Evolutionary conservation across 2,329 filamentous ascomycete genomes (phyloP), one percentile per base, ranked within the genome.

Genomic region (Cladosporium cucumerinum): DNA sequence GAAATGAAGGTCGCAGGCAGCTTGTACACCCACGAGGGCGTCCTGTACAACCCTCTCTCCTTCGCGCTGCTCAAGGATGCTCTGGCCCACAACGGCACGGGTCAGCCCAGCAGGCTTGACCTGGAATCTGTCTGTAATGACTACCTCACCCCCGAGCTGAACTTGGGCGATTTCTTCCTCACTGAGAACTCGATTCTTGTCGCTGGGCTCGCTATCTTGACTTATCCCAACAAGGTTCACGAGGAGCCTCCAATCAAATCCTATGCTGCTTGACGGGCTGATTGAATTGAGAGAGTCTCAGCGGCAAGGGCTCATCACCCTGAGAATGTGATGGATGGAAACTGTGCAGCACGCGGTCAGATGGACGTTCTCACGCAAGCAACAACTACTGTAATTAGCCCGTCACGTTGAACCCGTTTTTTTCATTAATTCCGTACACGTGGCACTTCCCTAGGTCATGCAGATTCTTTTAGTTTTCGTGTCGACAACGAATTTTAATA

Each of bases 1-100:
- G 67, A 72, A 0, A 74, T 72, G 0, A 73, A 75, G 26, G 75
- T 76, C 0, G 82, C 79, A 0, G 82, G 81, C 2, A 71, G 73
- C 0, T 73, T 84, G 55, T 84, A 83, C 70, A 80, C 78, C 0
- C 84, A 86, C 66, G 82, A 84, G 65, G 80, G 79, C 3, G 75
- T 82, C 36, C 74, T 86, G 49, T 83, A 80, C 68, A 82, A 85
- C 66, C 78, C 81, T 0, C 72, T 85, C 26, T 76, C 77, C 0
- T 81, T 77, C 65, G 76, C 74, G 1, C 70, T 86, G 51, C 73
- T 80, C 1, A 73, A 80, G 11, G 83, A 85, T 72, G 83, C 82
- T 18, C 74, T 86, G 65, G 76, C 69, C 11, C 74, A 85, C 67
- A 76, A 76, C 51, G 82, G 84, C 1, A 81, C 81, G 0, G 82